A percentile compares a stretch with the other conserved stretches of the same genome.
Conservation (phyloP, 2,329 filamentous ascomycete species). For the Colletotrichum ledebouriae region DNA sequence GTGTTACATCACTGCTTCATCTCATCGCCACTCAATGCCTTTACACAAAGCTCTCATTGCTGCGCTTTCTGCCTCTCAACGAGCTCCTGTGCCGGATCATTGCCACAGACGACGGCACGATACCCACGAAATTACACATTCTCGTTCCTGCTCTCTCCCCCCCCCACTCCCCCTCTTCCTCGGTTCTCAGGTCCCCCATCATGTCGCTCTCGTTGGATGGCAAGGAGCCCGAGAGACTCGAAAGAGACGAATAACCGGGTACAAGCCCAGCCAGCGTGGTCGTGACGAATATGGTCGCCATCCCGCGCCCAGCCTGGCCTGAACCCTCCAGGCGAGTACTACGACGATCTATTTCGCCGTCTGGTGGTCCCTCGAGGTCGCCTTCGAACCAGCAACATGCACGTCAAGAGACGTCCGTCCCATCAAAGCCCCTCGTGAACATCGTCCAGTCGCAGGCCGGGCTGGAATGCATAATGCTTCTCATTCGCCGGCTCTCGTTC, state of each 20-base stretch:
- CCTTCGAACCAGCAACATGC: constrained; percentile 39
- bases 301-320: constrained; percentile 28
- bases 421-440: constrained; percentile 34
- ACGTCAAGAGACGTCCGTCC: constrained; percentile 37
- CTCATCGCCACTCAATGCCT: constrained; percentile 48
- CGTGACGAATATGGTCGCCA: constrained; percentile 30
- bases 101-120: constrained; percentile 11
- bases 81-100: not conserved
- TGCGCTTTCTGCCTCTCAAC: constrained; percentile 7
- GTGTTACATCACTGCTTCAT: constrained; percentile 64
- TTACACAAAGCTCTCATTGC: constrained; percentile 33
- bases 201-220: constrained; percentile 17
- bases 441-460: constrained; percentile 28
- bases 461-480: constrained; percentile 29
- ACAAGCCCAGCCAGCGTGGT: constrained; percentile 18
- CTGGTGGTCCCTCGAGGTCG: constrained; percentile 10
- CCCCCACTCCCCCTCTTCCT: not conserved
- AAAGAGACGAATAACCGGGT: not conserved
- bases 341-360: constrained; percentile 26
- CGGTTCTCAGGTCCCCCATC: constrained; percentile 9
- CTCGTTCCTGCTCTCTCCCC: not conserved
- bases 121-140: not conserved
- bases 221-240: constrained; percentile 9
- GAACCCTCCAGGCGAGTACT: constrained; percentile 26
- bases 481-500: constrained; percentile 33